phyloP scores from a whole-genome alignment of 306 rosid species.

The Alnus rubra region DNA sequence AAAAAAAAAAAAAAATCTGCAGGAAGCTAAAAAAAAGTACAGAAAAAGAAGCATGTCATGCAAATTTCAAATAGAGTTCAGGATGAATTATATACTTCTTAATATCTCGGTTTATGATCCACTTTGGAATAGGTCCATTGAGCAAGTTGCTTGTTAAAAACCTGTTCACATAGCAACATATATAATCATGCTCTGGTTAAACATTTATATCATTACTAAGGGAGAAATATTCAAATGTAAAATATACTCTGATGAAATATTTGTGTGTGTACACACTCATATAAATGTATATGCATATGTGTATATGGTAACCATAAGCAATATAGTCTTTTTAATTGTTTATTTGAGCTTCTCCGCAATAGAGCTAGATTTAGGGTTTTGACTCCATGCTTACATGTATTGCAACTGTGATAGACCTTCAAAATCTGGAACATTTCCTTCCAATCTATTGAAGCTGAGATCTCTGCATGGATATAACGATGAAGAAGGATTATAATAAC shows the following conservation, averaged over 20 bases:
- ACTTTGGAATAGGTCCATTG: conserved; percentile 24
- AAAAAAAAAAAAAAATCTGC: neutral
- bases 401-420: neutral
- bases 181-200: neutral
- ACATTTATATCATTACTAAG: neutral
- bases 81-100: conserved; percentile 1
- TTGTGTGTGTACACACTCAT: too few species aligned
- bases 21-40: neutral
- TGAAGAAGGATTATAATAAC: neutral
- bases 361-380: neutral
- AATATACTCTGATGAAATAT: neutral
- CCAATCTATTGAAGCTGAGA: conserved; percentile 35
- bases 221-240: neutral
- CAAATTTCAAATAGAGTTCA: neutral
- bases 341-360: neutral
- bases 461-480: conserved; percentile 17
- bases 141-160: conserved; percentile 34
- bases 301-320: neutral
- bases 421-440: conserved; percentile 26
- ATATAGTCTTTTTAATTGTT: neutral
- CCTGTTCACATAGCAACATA: conserved; percentile 15
- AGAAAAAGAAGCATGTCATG: neutral
- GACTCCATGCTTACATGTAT: conserved; percentile 23
- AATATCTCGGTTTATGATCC: conserved; percentile 5
- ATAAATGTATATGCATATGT: too few species aligned